Percentiles rank a stretch among this genome's conserved stretches.
Conservation (phyloP, 352 stramenopile species). For the Phytophthora agathidicida region DNA sequence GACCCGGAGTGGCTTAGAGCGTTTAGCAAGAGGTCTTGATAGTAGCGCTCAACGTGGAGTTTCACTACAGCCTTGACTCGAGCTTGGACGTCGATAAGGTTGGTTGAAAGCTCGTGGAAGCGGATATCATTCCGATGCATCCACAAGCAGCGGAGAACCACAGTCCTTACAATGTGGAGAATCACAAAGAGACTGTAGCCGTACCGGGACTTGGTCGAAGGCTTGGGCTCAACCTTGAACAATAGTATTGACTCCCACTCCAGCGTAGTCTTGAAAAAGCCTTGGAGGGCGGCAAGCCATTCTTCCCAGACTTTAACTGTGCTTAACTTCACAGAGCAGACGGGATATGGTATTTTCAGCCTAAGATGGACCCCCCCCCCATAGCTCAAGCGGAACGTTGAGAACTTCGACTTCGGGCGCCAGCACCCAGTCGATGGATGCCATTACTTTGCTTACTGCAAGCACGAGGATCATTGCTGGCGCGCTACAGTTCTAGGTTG, state of each 20-base stretch:
- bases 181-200: conserved; percentile 1
- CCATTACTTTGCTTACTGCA: background rate
- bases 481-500: background rate
- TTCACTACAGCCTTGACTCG: background rate
- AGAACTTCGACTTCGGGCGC: background rate
- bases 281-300: background rate
- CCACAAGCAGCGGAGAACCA: conserved; percentile 1
- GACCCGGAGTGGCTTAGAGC: background rate
- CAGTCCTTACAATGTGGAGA: background rate
- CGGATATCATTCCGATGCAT: conserved; percentile 11
- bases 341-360: too few relatives aligned
- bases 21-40: background rate
- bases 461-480: background rate
- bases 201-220: background rate
- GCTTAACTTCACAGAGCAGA: too few relatives aligned
- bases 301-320: background rate
- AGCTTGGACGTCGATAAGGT: background rate
- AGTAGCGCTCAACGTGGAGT: background rate
- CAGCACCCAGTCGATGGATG: background rate
- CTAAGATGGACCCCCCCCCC: too few relatives aligned
- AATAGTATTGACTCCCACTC: background rate
- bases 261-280: background rate
- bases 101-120: background rate
- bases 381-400: background rate
- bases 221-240: background rate